Evolutionary conservation across 2,329 filamentous ascomycete species (phyloP), one percentile per base, ranked within the genome.

Genomic region (Ceratocystiopsis brevicomis): DNA sequence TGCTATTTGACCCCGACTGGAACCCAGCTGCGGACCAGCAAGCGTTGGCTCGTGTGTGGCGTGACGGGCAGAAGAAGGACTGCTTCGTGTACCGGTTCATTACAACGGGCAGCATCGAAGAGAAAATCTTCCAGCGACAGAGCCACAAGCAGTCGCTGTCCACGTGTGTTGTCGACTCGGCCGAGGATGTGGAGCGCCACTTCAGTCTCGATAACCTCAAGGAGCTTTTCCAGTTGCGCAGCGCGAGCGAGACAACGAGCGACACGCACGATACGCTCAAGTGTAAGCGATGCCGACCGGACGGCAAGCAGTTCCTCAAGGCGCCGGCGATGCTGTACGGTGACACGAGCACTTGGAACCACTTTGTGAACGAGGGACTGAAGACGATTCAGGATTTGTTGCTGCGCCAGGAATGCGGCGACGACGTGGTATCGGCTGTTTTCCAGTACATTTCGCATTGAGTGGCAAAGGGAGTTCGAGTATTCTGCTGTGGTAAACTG

Each of bases 21-120:
- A 98, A 98, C 54, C 90, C 90, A 1, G 90, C 90, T 4, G 87
- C 90, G 1, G 90, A 98, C 56, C 90, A 98, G 59, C 90, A 98
- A 63, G 90, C 90, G 4, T 71, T 98, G 30, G 90, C 90, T 34
- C 82, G 90, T 66, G 90, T 98, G 17, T 98, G 90, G 90, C 83
- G 90, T 68, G 90, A 98, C 54, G 90, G 90, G 0, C 90, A 98
- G 61, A 96, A 92, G 69, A 98, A 98, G 57, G 90, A 98, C 56
- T 98, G 90, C 56, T 98, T 98, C 54, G 90, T 98, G 15, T 98
- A 98, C 60, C 82, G 90, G n/a, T 98, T 98, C 63, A 98, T 98
- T 53, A 83, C 87, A 0, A 96, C 92, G 0, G 90, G 90, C 4
- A 95, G 87, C 0, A 98, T 98, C 48, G 90, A 98, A 57, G 90